Evolutionary conservation across 169 alveolate genomes (phyloP).

Genomic region (Theileria annulata): DNA sequence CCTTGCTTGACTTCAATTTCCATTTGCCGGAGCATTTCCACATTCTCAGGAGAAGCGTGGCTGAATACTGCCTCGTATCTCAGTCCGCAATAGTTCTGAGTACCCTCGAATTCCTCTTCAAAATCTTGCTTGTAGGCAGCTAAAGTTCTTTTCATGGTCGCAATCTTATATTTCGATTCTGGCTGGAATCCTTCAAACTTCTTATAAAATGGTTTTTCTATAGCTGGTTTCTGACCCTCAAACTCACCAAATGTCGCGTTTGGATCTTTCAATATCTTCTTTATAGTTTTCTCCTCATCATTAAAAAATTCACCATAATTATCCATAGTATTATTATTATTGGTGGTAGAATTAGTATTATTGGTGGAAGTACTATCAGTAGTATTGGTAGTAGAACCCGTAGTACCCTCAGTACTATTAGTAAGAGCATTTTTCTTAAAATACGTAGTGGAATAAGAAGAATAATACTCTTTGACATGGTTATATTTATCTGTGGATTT

Average conservation of each 20-base stretch:
- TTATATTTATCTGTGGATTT: conserved; percentile 16
- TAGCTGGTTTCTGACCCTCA: conserved; percentile 34
- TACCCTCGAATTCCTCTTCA: conserved; percentile 21
- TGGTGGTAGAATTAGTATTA: background rate
- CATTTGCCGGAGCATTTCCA: conserved; percentile 36
- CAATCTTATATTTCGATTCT: conserved; percentile 23
- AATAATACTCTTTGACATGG: conserved; percentile 29
- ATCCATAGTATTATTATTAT: background rate
- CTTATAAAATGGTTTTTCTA: conserved; percentile 21
- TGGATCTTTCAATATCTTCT: conserved; percentile 27
- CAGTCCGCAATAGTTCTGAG: conserved; percentile 50
- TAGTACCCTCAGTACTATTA: no score
- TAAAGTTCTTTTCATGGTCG: conserved; percentile 28
- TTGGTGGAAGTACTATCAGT: background rate
- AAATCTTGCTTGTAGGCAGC: conserved; percentile 5
- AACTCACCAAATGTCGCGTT: conserved; percentile 33
- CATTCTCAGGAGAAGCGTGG: conserved; percentile 12
- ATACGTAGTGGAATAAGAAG: background rate
- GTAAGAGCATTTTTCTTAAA: background rate
- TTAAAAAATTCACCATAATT: background rate
- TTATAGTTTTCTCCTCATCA: conserved; percentile 13
- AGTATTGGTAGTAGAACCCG: background rate
- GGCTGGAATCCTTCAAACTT: background rate
- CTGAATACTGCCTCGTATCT: conserved; percentile 33
- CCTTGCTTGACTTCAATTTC: conserved; percentile 56